Percentiles rank a stretch among this genome's conserved stretches.
These are phyloP conservation scores for Lycium barbarum DNA, from an alignment of 257 asterid species.

Conservation along the genomic window DNA sequence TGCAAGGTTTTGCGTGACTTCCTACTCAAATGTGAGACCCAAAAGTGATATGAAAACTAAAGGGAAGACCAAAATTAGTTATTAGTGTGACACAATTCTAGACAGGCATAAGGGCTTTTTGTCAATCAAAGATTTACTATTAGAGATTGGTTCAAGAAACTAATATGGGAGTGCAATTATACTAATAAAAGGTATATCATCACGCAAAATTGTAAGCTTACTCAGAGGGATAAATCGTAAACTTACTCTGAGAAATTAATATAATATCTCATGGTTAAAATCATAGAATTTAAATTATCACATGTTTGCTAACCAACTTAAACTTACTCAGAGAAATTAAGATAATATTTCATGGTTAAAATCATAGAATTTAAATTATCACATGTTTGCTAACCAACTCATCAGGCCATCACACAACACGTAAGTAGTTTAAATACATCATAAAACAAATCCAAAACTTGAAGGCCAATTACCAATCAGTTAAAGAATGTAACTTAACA, in stretches of 20 bases:
- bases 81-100: background rate
- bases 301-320: background rate
- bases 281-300: background rate
- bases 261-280: background rate
- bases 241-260: background rate
- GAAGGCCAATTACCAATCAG: conserved; percentile 9
- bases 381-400: conserved; percentile 4
- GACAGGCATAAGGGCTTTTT: background rate
- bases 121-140: background rate
- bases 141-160: background rate
- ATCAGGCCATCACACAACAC: conserved; percentile 6
- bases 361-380: background rate
- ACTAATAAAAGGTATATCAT: background rate
- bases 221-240: background rate
- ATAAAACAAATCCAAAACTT: conserved; percentile 17
- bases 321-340: no score
- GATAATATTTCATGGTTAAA: background rate
- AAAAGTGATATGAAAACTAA: background rate
- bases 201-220: background rate
- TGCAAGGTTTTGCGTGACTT: background rate
- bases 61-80: background rate
- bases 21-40: background rate
- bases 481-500: background rate
- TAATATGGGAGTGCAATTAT: background rate
- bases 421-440: conserved; percentile 14